phyloP scores from a whole-genome alignment of 768 basidiomycete species.

The Kwoniella dendrophila region DNA sequence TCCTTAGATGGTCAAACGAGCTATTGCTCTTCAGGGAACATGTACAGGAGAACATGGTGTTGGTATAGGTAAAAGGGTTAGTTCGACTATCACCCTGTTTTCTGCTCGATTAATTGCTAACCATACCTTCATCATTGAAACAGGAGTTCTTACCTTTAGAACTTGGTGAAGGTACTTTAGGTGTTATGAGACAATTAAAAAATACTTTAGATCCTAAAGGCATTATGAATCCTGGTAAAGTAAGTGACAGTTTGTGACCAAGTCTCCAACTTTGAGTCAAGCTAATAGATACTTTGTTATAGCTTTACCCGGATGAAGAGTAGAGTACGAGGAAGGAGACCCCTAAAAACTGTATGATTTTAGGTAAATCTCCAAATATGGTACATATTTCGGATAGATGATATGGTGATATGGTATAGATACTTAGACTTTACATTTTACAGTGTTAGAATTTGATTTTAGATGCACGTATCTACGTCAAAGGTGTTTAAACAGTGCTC shows the following conservation, averaged over 20 bases:
- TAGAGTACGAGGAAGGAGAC: no score
- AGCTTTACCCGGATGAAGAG: conserved; percentile 14
- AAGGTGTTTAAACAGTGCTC: no score
- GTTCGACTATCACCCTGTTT: not conserved
- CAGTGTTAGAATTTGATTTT: no score
- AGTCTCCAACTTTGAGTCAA: not conserved
- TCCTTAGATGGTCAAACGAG: conserved; percentile 53
- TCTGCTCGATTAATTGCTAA: not conserved
- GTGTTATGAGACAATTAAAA: conserved; percentile 80
- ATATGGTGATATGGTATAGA: no score
- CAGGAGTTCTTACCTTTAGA: conserved; percentile 69
- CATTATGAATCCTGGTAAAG: conserved; percentile 83
- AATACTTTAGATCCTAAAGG: conserved; percentile 69
- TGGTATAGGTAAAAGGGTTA: conserved; percentile 76
- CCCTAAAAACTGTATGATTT: no score
- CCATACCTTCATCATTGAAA: not conserved
- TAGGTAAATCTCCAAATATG: no score
- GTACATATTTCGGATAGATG: no score
- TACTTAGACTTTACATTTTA: no score
- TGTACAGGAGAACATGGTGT: conserved; percentile 73
- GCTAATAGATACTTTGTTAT: not conserved
- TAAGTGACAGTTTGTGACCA: conserved; percentile 13
- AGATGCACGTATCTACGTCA: no score
- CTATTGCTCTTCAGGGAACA: conserved; percentile 56
- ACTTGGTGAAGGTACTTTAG: conserved; percentile 76